Conservation (phyloP, 768 basidiomycete species). For the Amanita fuliginea region DNA sequence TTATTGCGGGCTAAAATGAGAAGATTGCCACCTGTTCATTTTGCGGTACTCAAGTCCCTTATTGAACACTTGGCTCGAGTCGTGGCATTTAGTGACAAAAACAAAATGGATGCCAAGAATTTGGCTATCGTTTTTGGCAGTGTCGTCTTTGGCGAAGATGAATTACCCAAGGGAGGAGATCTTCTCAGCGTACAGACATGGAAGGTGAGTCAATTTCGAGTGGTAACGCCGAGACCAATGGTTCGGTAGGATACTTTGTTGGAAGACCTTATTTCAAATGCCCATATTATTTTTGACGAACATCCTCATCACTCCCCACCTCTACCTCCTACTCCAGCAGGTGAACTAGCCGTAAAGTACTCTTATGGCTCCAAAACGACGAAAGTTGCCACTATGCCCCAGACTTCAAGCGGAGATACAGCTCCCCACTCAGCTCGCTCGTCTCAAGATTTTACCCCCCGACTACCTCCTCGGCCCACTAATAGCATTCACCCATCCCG, state of each 20-base stretch:
- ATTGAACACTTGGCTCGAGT: slow-evolving; percentile 79
- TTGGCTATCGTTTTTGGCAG: slow-evolving; percentile 84
- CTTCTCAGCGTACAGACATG: slow-evolving; percentile 61
- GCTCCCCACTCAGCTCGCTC: slow-evolving; percentile 13
- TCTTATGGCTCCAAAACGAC: slow-evolving; percentile 68
- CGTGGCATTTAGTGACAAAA: slow-evolving; percentile 51
- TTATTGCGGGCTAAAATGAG: slow-evolving; percentile 84
- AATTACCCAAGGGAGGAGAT: slow-evolving; percentile 69
- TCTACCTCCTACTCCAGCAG: slow-evolving; percentile 60
- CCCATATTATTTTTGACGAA: slow-evolving; percentile 61
- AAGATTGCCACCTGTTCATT: slow-evolving; percentile 72
- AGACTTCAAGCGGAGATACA: slow-evolving; percentile 5
- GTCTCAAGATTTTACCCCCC: slow-evolving; percentile 64
- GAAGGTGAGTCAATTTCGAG: slow-evolving; percentile 42
- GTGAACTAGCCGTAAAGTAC: slow-evolving; percentile 45
- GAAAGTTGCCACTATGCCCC: slow-evolving; percentile 39
- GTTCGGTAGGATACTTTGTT: slow-evolving; percentile 41
- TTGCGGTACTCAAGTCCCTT: slow-evolving; percentile 70
- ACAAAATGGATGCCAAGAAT: slow-evolving; percentile 94
- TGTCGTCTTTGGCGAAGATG: slow-evolving; percentile 89
- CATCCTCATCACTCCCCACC: slow-evolving; percentile 45
- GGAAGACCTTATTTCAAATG: slow-evolving; percentile 76
- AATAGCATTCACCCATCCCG: slow-evolving; percentile 77
- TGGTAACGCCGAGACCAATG: neutral
- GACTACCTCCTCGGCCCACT: slow-evolving; percentile 54